Conservation (phyloP, 768 basidiomycete genomes). For the Sistotremastrum niveocremeum region DNA sequence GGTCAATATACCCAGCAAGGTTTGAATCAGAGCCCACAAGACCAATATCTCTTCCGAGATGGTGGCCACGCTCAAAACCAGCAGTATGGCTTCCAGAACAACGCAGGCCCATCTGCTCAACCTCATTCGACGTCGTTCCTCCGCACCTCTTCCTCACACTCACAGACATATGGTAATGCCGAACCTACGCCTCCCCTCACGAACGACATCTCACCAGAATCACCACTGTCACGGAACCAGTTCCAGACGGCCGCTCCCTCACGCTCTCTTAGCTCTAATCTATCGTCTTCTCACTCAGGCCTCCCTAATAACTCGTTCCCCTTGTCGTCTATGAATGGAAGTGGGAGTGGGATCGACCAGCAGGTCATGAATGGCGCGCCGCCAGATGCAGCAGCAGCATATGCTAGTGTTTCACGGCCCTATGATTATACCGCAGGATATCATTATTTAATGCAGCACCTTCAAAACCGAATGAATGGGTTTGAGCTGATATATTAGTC, state of each 20-base stretch:
- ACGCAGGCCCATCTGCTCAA: no score
- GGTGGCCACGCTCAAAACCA: no score
- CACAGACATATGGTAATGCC: no score
- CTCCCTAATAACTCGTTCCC: no score
- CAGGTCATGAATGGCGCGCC: constrained; percentile 1
- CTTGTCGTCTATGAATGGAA: background rate
- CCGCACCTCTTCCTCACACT: no score
- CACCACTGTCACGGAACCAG: constrained; percentile 12
- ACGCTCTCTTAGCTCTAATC: background rate
- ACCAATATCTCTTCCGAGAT: no score
- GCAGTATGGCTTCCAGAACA: no score
- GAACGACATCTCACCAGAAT: background rate
- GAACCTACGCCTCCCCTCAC: background rate
- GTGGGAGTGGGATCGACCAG: background rate
- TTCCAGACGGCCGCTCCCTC: constrained; percentile 5
- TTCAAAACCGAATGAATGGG: constrained; percentile 43
- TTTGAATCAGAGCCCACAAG: no score
- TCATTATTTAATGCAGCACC: constrained; percentile 91
- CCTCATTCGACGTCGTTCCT: no score
- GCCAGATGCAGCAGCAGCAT: constrained; percentile 26
- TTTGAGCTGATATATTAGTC: constrained; percentile 25
- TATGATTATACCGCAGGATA: constrained; percentile 97
- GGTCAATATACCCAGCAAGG: no score
- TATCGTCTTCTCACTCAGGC: no score
- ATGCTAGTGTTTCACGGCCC: constrained; percentile 53